Base-by-base conservation (phyloP, 75 land plant species). In the Chamaecyparis obtusa region DNA sequence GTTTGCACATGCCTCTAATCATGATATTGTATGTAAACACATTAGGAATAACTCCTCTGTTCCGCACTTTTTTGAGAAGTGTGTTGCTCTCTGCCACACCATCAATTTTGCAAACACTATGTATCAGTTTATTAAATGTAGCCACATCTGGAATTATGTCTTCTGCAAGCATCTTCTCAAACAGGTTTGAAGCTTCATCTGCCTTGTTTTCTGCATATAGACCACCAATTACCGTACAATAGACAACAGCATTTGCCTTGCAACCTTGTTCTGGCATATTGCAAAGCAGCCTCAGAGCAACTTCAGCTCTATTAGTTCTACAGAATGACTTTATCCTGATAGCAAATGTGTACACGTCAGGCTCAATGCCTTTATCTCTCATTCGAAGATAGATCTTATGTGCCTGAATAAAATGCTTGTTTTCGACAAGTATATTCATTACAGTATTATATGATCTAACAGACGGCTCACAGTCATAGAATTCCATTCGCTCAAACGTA, bases 401-500 rank as follows among this genome's bases (percentile, higher is more conserved):
- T 41, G 93, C 94, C 72, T 94, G 94, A 87, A 89, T 85, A 72
- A 88, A 94, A 82, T 87, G 87, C 37, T 83, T 56, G 77, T 90
- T 87, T 71, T 94, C 93, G 27, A 94, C 93, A 86, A 94, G 87
- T 30, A 93, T 85, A 84, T 94, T 94, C 95, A 94, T 94, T 48
- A 94, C 90, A 0, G 90, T 86, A 80, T 93, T 94, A 87, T 92
- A 94, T 14, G 95, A 90, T 46, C 51, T 37, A 75, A 92, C 92
- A 54, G 90, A 75, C 27, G 93, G 90, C 83, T 90, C 92, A 86
- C 94, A 94, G 19, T 87, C 85, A 55, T 87, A 94, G 83, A 93
- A 93, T n/a, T 91, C 94, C 96, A 95, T 94, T 84, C 94, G 86
- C 87, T 94, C 94, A 90, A 95, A 94, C 43, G 89, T 89, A 87